A percentile compares a stretch with the other conserved stretches of the same genome.
Evolutionary conservation across 2,329 filamentous ascomycete species (phyloP).

Genomic region (Colletotrichum echinochloae): DNA sequence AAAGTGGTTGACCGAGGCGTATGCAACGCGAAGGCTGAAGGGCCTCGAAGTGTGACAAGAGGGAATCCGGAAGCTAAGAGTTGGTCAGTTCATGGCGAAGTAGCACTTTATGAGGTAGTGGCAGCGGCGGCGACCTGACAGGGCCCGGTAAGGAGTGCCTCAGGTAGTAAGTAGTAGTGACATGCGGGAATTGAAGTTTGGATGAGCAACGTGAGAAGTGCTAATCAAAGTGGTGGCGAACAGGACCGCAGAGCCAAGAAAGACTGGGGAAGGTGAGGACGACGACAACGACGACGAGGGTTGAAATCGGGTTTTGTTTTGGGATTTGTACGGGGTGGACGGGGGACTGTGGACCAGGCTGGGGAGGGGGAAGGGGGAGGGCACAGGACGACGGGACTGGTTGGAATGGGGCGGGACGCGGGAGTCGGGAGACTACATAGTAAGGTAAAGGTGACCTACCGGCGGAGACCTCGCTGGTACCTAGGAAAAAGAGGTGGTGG

Average conservation of each 20-base stretch:
- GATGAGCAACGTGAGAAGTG: constrained; percentile 31
- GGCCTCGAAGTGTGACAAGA: constrained; percentile 25
- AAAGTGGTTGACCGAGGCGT: neutral
- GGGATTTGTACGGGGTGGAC: constrained; percentile 33
- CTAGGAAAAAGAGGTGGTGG: neutral
- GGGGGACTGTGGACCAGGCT: constrained; percentile 14
- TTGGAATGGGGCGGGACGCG: constrained; percentile 11
- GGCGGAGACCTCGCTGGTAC: neutral
- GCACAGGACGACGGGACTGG: constrained; percentile 19
- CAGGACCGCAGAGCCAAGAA: constrained; percentile 28
- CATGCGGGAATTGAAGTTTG: constrained; percentile 25
- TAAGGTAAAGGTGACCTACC: constrained; percentile 5
- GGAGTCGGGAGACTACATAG: constrained; percentile 17
- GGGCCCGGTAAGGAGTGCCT: constrained; percentile 30
- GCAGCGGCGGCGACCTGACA: constrained; percentile 14
- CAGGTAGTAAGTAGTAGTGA: constrained; percentile 27
- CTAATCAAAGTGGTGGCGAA: constrained; percentile 24
- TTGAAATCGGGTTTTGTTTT: constrained; percentile 28
- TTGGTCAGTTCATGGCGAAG: constrained; percentile 39
- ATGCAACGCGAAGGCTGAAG: constrained; percentile 24
- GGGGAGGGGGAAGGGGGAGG: neutral
- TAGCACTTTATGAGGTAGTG: constrained; percentile 35
- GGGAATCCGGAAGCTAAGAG: constrained; percentile 18
- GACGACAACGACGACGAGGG: constrained; percentile 7
- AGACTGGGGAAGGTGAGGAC: constrained; percentile 11